Base-by-base conservation (phyloP, 75 land plant genomes). In the Picea sitchensis region DNA sequence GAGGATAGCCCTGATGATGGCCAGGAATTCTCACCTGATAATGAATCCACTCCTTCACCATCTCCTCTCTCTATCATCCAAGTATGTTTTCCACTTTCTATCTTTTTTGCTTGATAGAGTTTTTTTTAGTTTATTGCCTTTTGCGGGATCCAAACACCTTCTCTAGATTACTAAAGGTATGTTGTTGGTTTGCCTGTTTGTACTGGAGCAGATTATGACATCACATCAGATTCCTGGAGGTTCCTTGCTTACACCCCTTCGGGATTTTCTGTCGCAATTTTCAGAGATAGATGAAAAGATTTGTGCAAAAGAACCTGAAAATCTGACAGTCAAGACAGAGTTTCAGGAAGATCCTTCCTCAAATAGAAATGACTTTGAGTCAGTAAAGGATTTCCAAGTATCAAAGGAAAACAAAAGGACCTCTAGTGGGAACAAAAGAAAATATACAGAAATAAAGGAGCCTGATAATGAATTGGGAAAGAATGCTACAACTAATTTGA, bases 231-330 rank as follows among this genome's bases (percentile, higher is more conserved):
- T 89, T 68, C 84, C 80, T 74, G 90, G 81, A 20, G 90, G 84
- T 38, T 63, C n/a, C 21, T 78, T 94, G 65, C 83, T 94, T 41
- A 92, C 98, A 31, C 99, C 99, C 65, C 85, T 96, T 56, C 81
- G 84, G 63, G 87, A 87, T 59, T 73, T 78, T 79, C 64, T 90
- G 21, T 17, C 86, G 44, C 36, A 82, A 59, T 78, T 88, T 78
- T 58, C 79, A 13, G 82, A 78, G 78, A 78, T 60, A 59, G 61
- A 83, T 80, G 86, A 79, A 63, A 83, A 79, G 23, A 6, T 14
- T 69, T 64, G 0, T 12, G 0, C 36, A 6, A 79, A 76, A 73
- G 76, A 81, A 0, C 30, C 44, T 62, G 67, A 65, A 61, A 57
- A 59, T 21, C 51, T 14, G 8, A 62, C 58, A 57, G 58, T 54